A percentile compares a stretch with the other conserved stretches of the same genome.
phyloP scores from a whole-genome alignment of 192 early-diverging fungal species.

The Anaeromyces robustus region DNA sequence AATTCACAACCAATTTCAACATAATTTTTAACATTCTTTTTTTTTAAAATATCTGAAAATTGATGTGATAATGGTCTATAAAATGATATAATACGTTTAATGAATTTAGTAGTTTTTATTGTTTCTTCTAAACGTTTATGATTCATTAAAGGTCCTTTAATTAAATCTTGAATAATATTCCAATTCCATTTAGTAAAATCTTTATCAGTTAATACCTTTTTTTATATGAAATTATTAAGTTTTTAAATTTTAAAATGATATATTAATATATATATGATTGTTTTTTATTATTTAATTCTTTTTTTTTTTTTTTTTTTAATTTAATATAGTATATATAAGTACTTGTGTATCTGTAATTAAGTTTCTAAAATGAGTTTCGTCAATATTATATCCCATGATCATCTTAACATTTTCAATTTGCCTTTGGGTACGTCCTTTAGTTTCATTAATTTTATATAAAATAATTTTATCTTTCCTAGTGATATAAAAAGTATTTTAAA shows the following conservation, averaged over 20 bases:
- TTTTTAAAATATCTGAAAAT: slow-evolving; percentile 47
- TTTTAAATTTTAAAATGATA: too few relatives aligned
- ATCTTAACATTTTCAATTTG: slow-evolving; percentile 37
- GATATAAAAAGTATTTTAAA: too few relatives aligned
- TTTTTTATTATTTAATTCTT: too few relatives aligned
- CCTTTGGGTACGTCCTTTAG: slow-evolving; percentile 10
- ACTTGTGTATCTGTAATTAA: slow-evolving; percentile 57
- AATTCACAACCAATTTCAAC: slow-evolving; percentile 53
- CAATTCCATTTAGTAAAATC: slow-evolving; percentile 67
- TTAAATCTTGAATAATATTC: slow-evolving; percentile 54
- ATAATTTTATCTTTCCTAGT: not conserved
- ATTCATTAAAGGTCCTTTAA: slow-evolving; percentile 61
- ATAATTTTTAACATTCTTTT: slow-evolving; percentile 24
- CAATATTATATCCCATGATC: slow-evolving; percentile 43
- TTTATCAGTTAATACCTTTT: slow-evolving; percentile 49
- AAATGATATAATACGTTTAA: slow-evolving; percentile 56
- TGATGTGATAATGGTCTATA: slow-evolving; percentile 52
- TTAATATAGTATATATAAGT: slow-evolving; percentile 5
- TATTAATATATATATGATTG: too few relatives aligned
- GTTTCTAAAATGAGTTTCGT: slow-evolving; percentile 50
- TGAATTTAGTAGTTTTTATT: slow-evolving; percentile 47
- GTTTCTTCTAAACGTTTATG: slow-evolving; percentile 59
- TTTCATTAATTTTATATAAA: not conserved
- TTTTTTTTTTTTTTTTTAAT: too few relatives aligned
- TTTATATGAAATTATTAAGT: too few relatives aligned